A percentile compares a stretch with the other conserved stretches of the same genome.
Evolutionary conservation across 805 yeast genomes (phyloP).

Genomic region (Candida ovalis): DNA sequence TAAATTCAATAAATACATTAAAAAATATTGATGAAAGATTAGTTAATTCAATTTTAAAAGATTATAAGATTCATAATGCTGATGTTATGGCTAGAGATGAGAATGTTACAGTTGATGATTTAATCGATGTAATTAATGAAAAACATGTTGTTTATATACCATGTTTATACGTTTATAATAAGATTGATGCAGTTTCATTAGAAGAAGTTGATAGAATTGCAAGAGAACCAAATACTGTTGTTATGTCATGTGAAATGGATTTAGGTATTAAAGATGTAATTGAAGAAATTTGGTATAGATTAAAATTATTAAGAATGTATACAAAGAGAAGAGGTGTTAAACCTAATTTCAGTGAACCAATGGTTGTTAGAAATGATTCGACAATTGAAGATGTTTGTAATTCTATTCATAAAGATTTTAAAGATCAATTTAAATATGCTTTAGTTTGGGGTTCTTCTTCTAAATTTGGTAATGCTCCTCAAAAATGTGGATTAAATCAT

Average conservation of each 20-base stretch:
- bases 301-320: conserved; percentile 73
- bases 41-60: conserved; percentile 72
- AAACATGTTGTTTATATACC: conserved; percentile 83
- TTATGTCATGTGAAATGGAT: conserved; percentile 87
- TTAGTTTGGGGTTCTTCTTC: conserved; percentile 95
- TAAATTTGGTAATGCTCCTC: conserved; percentile 80
- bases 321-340: conserved; percentile 82
- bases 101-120: conserved; percentile 85
- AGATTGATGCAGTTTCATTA: conserved; percentile 89
- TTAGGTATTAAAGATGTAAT: conserved; percentile 84
- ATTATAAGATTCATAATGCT: conserved; percentile 87
- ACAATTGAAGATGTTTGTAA: conserved; percentile 87
- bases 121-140: conserved; percentile 86
- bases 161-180: conserved; percentile 91
- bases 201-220: conserved; percentile 94
- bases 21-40: conserved; percentile 77
- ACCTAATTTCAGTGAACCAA: conserved; percentile 84
- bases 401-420: conserved; percentile 87
- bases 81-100: conserved; percentile 90
- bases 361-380: conserved; percentile 80
- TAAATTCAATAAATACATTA: conserved; percentile 79
- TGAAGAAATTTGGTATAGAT: conserved; percentile 90
- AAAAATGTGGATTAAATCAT: conserved; percentile 89
- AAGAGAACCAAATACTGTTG: conserved; percentile 87
- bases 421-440: conserved; percentile 88